Evolutionary conservation across 768 basidiomycete genomes (phyloP).

Genomic region (Macrolepiota albuminosa): DNA sequence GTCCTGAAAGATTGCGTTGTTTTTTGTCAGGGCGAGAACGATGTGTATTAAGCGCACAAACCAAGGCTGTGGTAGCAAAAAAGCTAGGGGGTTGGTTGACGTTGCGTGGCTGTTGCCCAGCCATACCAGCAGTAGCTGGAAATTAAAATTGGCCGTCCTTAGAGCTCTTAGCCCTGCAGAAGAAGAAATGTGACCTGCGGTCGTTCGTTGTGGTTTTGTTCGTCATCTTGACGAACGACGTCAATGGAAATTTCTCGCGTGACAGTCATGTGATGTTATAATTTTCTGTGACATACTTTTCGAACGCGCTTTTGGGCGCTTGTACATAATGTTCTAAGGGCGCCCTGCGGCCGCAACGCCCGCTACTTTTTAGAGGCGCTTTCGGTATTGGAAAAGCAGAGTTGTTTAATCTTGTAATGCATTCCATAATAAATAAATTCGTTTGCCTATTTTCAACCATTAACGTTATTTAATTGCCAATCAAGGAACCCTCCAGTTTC

Average conservation of each 20-base stretch:
- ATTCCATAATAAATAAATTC: too few relatives aligned
- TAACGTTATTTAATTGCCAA: too few relatives aligned
- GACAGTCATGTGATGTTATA: background rate
- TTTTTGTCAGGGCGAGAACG: background rate
- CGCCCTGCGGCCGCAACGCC: too few relatives aligned
- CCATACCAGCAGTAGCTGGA: slow-evolving; percentile 29
- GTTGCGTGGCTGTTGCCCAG: slow-evolving; percentile 9
- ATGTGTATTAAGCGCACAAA: slow-evolving; percentile 17
- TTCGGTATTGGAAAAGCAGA: too few relatives aligned
- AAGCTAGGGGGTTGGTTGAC: slow-evolving; percentile 41
- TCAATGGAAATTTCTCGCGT: background rate
- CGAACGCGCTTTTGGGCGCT: too few relatives aligned
- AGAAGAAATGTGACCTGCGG: background rate
- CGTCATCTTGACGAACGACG: background rate
- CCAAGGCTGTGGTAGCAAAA: slow-evolving; percentile 46
- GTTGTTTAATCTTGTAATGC: too few relatives aligned
- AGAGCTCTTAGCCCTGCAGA: background rate
- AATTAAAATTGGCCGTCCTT: background rate
- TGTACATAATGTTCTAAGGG: too few relatives aligned
- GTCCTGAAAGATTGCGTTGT: slow-evolving; percentile 48
- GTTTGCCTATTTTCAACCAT: too few relatives aligned
- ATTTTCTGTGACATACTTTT: background rate
- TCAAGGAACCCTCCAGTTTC: too few relatives aligned
- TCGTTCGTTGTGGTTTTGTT: background rate
- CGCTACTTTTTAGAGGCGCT: too few relatives aligned